Base-by-base conservation (phyloP, 2,329 filamentous ascomycete genomes). In the Cryphonectria parasitica region DNA sequence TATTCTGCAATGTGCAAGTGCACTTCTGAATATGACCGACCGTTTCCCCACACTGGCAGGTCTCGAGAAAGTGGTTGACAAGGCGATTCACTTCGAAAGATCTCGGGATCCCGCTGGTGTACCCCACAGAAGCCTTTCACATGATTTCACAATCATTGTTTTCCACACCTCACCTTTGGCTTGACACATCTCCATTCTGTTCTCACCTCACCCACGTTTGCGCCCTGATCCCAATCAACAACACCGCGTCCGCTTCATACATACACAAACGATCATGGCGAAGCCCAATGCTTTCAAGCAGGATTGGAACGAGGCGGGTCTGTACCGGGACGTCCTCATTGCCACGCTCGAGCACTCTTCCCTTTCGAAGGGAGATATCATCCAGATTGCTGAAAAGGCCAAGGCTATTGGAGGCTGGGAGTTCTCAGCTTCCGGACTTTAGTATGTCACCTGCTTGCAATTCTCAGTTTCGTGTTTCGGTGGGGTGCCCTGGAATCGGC, bases 291-390 rank as follows among this genome's bases (percentile, higher is more conserved):
- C 43, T 68, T 72, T 39, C 74, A 66, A 67, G 17, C 68, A 75
- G 74, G 79, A 77, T 45, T 87, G 84, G 84, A 80, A 80, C 39
- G 75, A 71, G 0, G 72, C 79, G 6, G 76, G 78, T 11, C 79
- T 81, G 25, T 83, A 86, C 62, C 77, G 83, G 70, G 82, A 83
- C 56, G 81, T 87, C 58, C 78, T 87, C 49, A 69, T 82, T 8
- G 80, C 79, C 39, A 70, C 86, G 34, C 75, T 83, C n/a, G 77
- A 80, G 36, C 76, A 80, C 8, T 73, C 82, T 68, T 80, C 78
- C 52, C 78, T 82, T 2, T 76, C 72, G 66, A 71, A 72, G 1
- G 65, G 52, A 0, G 71, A 81, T 39, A 70, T 78, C 8, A 69
- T 69, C 7, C 69, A 71, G 0, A 73, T 81, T 61, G 73, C 73